phyloP scores from a whole-genome alignment of 169 alveolate species.

The Theileria parva region DNA sequence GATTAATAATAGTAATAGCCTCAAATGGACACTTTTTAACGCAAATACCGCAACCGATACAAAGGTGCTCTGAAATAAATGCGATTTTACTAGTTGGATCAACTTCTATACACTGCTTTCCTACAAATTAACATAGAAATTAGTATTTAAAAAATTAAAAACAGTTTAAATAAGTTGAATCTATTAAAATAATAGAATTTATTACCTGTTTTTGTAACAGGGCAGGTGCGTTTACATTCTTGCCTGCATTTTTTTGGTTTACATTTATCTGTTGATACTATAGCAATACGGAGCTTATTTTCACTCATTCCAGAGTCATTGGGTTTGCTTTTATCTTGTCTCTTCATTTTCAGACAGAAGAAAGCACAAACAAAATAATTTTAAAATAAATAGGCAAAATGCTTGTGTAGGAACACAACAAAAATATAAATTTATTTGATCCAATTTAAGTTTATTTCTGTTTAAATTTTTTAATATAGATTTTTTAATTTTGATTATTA shows the following conservation, averaged over 20 bases:
- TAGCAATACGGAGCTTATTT: constrained; percentile 95
- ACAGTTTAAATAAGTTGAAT: neutral
- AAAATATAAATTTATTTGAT: neutral
- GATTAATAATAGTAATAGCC: constrained; percentile 96
- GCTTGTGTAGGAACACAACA: constrained; percentile 1
- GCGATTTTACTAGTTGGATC: constrained; percentile 92
- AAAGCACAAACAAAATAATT: constrained; percentile 16
- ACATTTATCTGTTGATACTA: constrained; percentile 96
- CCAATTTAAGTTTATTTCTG: neutral
- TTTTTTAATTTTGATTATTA: neutral
- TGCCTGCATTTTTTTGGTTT: constrained; percentile 96
- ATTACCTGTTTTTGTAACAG: constrained; percentile 70
- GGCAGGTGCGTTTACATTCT: constrained; percentile 92
- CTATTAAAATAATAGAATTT: neutral
- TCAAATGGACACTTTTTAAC: constrained; percentile 99
- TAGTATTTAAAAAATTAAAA: neutral
- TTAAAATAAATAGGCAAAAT: neutral
- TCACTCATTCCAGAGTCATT: constrained; percentile 80
- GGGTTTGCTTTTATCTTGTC: constrained; percentile 67
- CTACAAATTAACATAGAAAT: constrained; percentile 65
- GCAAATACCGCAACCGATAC: constrained; percentile 99
- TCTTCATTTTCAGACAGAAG: constrained; percentile 41
- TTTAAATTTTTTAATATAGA: neutral
- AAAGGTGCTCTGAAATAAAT: constrained; percentile 94
- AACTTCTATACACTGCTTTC: constrained; percentile 97